These are phyloP conservation scores for Aegilops bicornis DNA, from an alignment of 176 grass and related monocot genomes.

Conservation along the genomic window DNA sequence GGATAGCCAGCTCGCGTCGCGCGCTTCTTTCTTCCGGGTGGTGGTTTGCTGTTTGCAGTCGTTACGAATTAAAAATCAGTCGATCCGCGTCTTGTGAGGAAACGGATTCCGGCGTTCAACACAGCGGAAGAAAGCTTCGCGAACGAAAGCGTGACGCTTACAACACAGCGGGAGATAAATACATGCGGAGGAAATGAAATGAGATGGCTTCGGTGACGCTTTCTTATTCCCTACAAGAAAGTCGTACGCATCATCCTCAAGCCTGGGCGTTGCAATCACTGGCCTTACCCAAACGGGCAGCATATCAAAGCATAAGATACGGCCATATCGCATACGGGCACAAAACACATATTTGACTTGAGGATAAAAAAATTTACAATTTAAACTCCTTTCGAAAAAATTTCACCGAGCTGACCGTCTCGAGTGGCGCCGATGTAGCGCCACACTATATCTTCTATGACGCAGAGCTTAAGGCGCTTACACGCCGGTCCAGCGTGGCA, in stretches of 20 bases:
- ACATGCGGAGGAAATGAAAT: no score
- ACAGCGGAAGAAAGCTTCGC: not conserved
- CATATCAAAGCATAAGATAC: slow-evolving; percentile 28
- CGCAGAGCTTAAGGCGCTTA: no score
- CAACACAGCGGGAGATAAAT: no score
- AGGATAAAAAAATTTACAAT: no score
- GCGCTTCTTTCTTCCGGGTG: not conserved
- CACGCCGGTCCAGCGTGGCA: no score
- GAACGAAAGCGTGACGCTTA: not conserved
- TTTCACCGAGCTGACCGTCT: no score
- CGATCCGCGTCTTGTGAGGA: not conserved
- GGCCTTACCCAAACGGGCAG: not conserved
- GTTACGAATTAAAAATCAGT: not conserved
- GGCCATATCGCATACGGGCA: slow-evolving; percentile 14
- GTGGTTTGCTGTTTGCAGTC: not conserved
- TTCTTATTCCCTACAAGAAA: not conserved
- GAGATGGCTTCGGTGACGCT: not conserved
- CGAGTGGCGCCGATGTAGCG: no score
- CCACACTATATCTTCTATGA: no score
- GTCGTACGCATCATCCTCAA: not conserved
- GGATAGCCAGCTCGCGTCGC: not conserved
- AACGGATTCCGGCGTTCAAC: not conserved
- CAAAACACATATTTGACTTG: no score
- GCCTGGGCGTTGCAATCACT: not conserved
- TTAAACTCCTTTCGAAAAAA: no score